Percentiles rank a stretch among this genome's conserved stretches.
Evolutionary conservation across 495 filamentous ascomycete genomes (phyloP).

Genomic region (Lasiosphaeria miniovina): DNA sequence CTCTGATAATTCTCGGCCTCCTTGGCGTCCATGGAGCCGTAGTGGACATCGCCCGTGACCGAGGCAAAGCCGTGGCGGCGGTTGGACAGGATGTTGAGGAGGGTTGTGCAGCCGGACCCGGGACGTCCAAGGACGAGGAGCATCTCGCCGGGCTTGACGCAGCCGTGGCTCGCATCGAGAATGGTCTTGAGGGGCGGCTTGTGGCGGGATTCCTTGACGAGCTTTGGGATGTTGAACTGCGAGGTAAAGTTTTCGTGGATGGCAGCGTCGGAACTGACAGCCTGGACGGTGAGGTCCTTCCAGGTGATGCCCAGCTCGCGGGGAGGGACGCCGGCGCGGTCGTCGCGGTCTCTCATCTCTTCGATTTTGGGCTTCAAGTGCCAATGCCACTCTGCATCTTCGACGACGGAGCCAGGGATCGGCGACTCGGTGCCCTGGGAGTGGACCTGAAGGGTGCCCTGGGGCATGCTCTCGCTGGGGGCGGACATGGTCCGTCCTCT

Average conservation of each 20-base stretch:
- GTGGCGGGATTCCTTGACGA: constrained; percentile 42
- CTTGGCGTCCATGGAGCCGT: constrained; percentile 56
- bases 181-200: constrained; percentile 60
- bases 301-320: constrained; percentile 58
- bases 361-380: constrained; percentile 46
- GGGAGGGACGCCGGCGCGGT: constrained; percentile 46
- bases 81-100: constrained; percentile 75
- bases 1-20: constrained; percentile 57
- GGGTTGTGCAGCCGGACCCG: constrained; percentile 73
- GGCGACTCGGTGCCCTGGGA: too few relatives aligned
- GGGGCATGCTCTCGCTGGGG: too few relatives aligned
- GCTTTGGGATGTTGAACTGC: constrained; percentile 51
- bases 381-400: constrained; percentile 24
- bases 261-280: constrained; percentile 35
- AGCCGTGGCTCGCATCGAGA: constrained; percentile 50
- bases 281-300: constrained; percentile 60
- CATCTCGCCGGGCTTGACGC: constrained; percentile 69
- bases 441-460: too few relatives aligned
- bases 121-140: constrained; percentile 75
- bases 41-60: constrained; percentile 66
- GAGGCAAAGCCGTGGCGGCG: constrained; percentile 65
- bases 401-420: too few relatives aligned
- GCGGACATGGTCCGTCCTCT: too few relatives aligned
- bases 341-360: constrained; percentile 42
- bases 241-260: constrained; percentile 48